Evolutionary conservation across 257 asterid genomes (phyloP), one percentile per base, ranked within the genome.

Genomic region (Verbena officinalis): DNA sequence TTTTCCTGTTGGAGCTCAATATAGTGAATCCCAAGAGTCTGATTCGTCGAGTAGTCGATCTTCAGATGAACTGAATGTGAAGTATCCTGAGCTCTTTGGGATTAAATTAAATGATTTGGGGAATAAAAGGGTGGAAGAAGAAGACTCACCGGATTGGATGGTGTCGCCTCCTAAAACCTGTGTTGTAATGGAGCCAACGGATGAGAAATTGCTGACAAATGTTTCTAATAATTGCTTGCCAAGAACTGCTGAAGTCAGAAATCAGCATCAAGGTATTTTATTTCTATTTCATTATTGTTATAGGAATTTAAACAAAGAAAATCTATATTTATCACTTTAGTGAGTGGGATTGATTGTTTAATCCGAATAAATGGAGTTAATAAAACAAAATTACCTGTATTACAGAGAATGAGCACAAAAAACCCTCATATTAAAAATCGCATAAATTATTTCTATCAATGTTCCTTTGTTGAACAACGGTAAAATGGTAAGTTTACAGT

Each of bases 91-190:
- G 58, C 83, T 82, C 59, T 79, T 57, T 7, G 97, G 95, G 12
- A 87, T 86, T 60, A 83, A 70, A 52, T 30, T 70, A 17, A 74
- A 73, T 48, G 71, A 73, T 59, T 40, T 73, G 30, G 78, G 62
- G 63, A 83, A 71, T 76, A 73, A 72, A 70, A 57, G 53, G 73
- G 69, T 19, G 40, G 78, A 16, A 30, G 79, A 57, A 15, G 90
- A 86, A 45, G 95, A 88, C 56, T 90, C 92, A 15, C 92, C 96
- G 22, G 62, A 67, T 59, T 84, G 90, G 92, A 52, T 78, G 17
- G 73, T 78, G 55, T 90, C 99, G 11, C 99, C 99, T 75, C 99
- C 99, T 15, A 94, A 84, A 79, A 84, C 95, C 33, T 94, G 99
- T 55, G 84, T 72, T 59, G 57, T 94, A 27, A 69, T 94, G 96